Evolutionary conservation across 2,329 filamentous ascomycete species (phyloP).

Genomic region (Fusarium dlaminii): DNA sequence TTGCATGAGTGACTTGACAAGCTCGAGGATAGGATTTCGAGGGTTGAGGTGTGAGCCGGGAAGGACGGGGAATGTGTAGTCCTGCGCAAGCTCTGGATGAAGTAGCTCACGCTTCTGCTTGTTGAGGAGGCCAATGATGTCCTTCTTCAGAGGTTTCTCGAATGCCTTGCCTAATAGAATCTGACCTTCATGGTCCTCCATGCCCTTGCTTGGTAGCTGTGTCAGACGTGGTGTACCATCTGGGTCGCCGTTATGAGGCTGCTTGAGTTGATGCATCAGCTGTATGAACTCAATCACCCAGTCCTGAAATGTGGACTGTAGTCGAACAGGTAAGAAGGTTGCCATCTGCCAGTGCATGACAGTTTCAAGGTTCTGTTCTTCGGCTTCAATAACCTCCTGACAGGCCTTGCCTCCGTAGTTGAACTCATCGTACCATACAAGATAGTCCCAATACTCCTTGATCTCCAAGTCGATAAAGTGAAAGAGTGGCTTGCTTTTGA

Average conservation of each 20-base stretch:
- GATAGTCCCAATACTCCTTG: slow-evolving; percentile 99
- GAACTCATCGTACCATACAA: slow-evolving; percentile 99
- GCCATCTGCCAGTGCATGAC: slow-evolving; percentile 99
- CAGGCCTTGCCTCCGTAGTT: slow-evolving; percentile 98
- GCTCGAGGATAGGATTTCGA: slow-evolving; percentile 81
- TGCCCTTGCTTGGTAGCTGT: slow-evolving; percentile 66
- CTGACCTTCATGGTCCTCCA: slow-evolving; percentile 68
- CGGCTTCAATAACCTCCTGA: slow-evolving; percentile 77
- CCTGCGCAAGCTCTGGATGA: slow-evolving; percentile 85
- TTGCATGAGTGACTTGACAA: slow-evolving; percentile 94
- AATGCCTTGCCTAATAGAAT: slow-evolving; percentile 83
- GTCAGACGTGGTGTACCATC: slow-evolving; percentile 65
- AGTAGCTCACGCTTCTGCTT: slow-evolving; percentile 89
- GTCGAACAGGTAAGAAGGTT: slow-evolving; percentile 81
- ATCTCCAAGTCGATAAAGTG: slow-evolving; percentile 97
- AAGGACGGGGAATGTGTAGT: slow-evolving; percentile 86
- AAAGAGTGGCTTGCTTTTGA: slow-evolving; percentile 94
- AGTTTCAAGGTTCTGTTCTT: slow-evolving; percentile 82
- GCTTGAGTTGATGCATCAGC: slow-evolving; percentile 89
- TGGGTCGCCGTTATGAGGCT: slow-evolving; percentile 63
- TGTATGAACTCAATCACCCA: slow-evolving; percentile 97
- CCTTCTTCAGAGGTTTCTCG: slow-evolving; percentile 89
- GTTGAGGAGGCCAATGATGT: slow-evolving; percentile 82
- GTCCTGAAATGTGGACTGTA: slow-evolving; percentile 87
- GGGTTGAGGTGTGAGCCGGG: slow-evolving; percentile 71